A percentile compares a stretch with the other conserved stretches of the same genome.
phyloP scores from a whole-genome alignment of 2,329 filamentous ascomycete genomes.

The Sordariomycetes sp. region DNA sequence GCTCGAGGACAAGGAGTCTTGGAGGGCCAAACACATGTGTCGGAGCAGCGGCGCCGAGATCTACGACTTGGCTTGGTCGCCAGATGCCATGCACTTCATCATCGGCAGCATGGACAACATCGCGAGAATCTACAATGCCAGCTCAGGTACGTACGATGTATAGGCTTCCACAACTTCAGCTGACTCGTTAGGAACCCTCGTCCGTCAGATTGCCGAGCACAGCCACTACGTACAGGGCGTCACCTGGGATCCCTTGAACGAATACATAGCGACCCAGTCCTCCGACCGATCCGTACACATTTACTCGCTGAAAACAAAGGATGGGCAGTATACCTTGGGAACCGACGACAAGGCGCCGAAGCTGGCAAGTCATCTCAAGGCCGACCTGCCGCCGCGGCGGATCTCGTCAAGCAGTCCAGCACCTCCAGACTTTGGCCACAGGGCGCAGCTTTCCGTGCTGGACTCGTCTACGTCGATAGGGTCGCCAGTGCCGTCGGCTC shows the following conservation, averaged over 20 bases:
- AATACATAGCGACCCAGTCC: conserved; percentile 96
- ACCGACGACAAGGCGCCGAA: conserved; percentile 63
- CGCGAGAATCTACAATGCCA: conserved; percentile 90
- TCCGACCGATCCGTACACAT: conserved; percentile 97
- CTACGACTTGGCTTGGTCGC: conserved; percentile 97
- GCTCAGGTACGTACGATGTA: conserved; percentile 57
- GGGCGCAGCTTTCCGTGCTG: conserved; percentile 51
- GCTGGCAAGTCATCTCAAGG: conserved; percentile 67
- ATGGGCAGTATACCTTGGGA: conserved; percentile 80
- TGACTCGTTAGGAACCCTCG: conserved; percentile 41
- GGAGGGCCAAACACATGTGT: conserved; percentile 97
- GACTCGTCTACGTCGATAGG: conserved; percentile 50
- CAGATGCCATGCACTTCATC: conserved; percentile 93
- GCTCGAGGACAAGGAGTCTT: conserved; percentile 89
- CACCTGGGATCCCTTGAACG: conserved; percentile 95
- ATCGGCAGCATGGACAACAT: conserved; percentile 99
- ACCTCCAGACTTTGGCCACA: conserved; percentile 68
- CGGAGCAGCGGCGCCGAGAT: conserved; percentile 91
- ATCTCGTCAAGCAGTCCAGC: conserved; percentile 90
- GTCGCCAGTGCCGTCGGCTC: conserved; percentile 83
- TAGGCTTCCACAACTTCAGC: neutral
- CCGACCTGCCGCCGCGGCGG: conserved; percentile 84
- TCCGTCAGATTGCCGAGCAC: conserved; percentile 93
- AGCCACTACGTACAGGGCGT: conserved; percentile 98
- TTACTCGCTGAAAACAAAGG: conserved; percentile 91